These are phyloP conservation scores for Aphanomyces euteiches DNA, from an alignment of 352 stramenopile species.

Conservation along the genomic window DNA sequence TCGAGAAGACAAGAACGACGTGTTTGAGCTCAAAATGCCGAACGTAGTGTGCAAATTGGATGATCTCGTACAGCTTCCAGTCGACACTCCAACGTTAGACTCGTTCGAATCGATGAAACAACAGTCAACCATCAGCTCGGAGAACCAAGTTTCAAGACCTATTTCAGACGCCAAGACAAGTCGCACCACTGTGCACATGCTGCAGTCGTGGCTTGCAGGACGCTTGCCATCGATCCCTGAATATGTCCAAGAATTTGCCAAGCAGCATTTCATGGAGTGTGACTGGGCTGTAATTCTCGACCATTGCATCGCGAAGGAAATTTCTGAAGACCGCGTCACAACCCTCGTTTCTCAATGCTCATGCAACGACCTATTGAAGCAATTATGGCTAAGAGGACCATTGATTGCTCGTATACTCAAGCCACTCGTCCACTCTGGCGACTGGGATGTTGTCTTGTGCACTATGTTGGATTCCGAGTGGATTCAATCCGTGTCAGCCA, in stretches of 20 bases:
- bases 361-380: not conserved
- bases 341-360: not conserved
- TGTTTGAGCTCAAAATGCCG: constrained; percentile 2
- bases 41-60: constrained; percentile 6
- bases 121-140: too few relatives aligned
- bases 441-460: not conserved
- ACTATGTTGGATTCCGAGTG: constrained; percentile 1
- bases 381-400: constrained; percentile 3
- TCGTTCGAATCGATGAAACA: not conserved
- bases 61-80: constrained; percentile 7
- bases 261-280: not conserved
- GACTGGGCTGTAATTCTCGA: constrained; percentile 16
- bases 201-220: too few relatives aligned
- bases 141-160: too few relatives aligned
- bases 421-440: not conserved
- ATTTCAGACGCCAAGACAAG: too few relatives aligned
- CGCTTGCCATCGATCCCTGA: too few relatives aligned
- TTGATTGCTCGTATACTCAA: not conserved
- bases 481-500: not conserved
- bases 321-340: not conserved
- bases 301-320: not conserved
- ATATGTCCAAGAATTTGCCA: too few relatives aligned
- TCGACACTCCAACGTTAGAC: not conserved
- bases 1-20: not conserved
- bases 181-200: too few relatives aligned